Conservation (phyloP, 2,329 filamentous ascomycete species). For the Fusarium sp. region DNA sequence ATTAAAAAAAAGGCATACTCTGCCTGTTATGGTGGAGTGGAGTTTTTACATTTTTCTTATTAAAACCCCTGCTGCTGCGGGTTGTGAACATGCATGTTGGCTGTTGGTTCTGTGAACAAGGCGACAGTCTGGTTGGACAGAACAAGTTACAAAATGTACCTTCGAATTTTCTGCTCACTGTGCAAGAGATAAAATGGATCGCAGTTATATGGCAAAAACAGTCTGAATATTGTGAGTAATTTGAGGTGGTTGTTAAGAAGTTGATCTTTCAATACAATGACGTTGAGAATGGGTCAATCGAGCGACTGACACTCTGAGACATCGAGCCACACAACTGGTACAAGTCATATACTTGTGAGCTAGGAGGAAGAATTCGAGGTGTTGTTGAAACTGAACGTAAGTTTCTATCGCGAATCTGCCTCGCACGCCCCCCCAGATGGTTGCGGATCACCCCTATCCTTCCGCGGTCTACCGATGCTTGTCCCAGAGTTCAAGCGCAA, state of each 20-base stretch:
- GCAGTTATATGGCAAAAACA: neutral
- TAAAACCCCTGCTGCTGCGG: neutral
- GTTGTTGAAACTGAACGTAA: neutral
- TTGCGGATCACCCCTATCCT: neutral
- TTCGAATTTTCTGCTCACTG: neutral
- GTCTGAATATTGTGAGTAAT: neutral
- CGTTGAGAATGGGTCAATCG: neutral
- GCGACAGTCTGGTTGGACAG: neutral
- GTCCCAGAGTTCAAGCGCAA: neutral
- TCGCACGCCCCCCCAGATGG: neutral
- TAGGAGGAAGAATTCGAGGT: neutral
- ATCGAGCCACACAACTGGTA: neutral
- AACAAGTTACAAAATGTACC: neutral
- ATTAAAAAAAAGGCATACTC: neutral
- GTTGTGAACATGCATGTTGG: neutral
- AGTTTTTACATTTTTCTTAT: neutral
- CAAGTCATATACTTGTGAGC: neutral
- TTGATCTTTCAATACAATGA: neutral
- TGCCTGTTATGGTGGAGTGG: neutral
- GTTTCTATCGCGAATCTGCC: neutral
- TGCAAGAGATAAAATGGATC: neutral
- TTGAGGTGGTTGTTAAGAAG: neutral
- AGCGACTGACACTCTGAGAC: neutral
- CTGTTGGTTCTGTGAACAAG: neutral
- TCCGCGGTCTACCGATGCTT: neutral